A percentile compares a stretch with the other conserved stretches of the same genome.
Conservation (phyloP, 495 filamentous ascomycete species). For the Penicillium macrosclerotiorum region DNA sequence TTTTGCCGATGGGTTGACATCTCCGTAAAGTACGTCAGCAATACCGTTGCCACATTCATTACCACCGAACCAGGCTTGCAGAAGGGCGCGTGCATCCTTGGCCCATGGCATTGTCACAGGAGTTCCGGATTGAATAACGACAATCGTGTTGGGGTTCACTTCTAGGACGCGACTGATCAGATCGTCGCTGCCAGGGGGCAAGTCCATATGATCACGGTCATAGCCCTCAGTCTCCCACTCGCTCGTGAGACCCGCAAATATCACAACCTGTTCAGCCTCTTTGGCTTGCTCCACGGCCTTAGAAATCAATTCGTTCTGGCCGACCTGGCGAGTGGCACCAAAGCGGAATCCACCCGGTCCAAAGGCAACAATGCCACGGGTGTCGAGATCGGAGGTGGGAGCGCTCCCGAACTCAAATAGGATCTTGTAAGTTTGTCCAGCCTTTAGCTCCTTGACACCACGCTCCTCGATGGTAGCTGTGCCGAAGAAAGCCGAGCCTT, state of each 20-base stretch:
- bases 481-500: conserved; percentile 57
- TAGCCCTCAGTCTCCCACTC: conserved; percentile 88
- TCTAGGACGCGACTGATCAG: conserved; percentile 63
- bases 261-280: conserved; percentile 65
- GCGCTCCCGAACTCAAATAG: conserved; percentile 57
- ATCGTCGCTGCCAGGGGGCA: conserved; percentile 68
- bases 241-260: conserved; percentile 70
- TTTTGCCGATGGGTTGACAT: conserved; percentile 52
- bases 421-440: conserved; percentile 54
- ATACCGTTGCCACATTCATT: conserved; percentile 59
- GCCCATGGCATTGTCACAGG: conserved; percentile 82
- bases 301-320: conserved; percentile 5
- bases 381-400: conserved; percentile 51
- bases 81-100: conserved; percentile 58
- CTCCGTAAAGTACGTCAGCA: conserved; percentile 58
- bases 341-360: conserved; percentile 70
- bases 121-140: conserved; percentile 78
- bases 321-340: conserved; percentile 47
- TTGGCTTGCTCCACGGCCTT: conserved; percentile 62
- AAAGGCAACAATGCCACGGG: conserved; percentile 46
- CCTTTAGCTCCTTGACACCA: conserved; percentile 47
- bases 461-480: conserved; percentile 57
- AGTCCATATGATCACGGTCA: conserved; percentile 70
- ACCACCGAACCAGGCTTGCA: conserved; percentile 69
- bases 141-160: conserved; percentile 66